Evolutionary conservation across 108 stramenopile species (phyloP).

Genomic region (Skeletonema potamos): DNA sequence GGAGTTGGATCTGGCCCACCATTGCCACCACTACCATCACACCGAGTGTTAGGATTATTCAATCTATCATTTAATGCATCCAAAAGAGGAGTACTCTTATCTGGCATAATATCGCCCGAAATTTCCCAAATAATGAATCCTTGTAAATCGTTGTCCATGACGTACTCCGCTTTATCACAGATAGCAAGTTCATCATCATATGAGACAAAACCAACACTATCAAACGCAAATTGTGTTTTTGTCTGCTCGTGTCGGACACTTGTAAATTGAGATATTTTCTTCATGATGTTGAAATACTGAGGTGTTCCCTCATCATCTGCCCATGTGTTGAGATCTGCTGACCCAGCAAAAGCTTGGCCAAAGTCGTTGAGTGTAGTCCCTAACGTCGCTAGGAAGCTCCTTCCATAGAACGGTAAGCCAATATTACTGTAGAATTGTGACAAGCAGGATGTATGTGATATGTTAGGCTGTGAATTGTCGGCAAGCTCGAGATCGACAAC

Average conservation of each 20-base stretch:
- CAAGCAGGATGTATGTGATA: not conserved
- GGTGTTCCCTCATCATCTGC: constrained; percentile 38
- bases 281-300: constrained; percentile 45
- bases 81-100: constrained; percentile 29
- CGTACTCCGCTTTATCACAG: constrained; percentile 45
- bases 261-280: constrained; percentile 13
- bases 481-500: too few relatives aligned
- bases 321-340: constrained; percentile 28
- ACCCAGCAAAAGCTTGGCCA: constrained; percentile 11
- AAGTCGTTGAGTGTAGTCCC: constrained; percentile 19
- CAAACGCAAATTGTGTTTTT: constrained; percentile 33
- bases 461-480: too few relatives aligned
- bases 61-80: constrained; percentile 15
- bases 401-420: constrained; percentile 30
- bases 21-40: constrained; percentile 7
- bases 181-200: constrained; percentile 45
- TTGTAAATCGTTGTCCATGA: constrained; percentile 26
- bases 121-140: constrained; percentile 40
- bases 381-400: constrained; percentile 7
- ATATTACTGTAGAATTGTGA: constrained; percentile 10
- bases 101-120: constrained; percentile 10
- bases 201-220: constrained; percentile 8
- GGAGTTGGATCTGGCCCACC: not conserved
- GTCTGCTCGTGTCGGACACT: constrained; percentile 37
- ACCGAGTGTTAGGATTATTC: constrained; percentile 14